Base-by-base conservation (phyloP, 1,284 basidiomycete species). In the Ceratorhiza oryzae-sativae region DNA sequence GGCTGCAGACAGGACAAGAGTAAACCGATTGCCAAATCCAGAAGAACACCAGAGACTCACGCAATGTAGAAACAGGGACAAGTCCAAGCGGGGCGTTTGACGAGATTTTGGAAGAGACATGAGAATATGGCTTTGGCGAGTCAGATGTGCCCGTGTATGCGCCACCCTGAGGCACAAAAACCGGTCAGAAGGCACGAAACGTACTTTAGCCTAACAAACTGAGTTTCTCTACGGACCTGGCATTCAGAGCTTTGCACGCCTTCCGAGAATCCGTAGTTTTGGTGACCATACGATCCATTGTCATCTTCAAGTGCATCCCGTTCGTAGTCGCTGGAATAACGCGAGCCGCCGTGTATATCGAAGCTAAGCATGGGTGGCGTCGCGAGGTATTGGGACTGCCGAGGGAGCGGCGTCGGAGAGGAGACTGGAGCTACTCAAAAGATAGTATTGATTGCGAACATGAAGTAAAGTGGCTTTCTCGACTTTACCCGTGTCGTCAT, bases 1-100 rank as follows among this genome's bases (percentile, higher is more conserved):
- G 61, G 94, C 95, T 96, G 76, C 1, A 53, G 67, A 25, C 0
- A n/a, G 20, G 15, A 30, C 20, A 42, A n/a, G 27, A 46, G 18
- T 23, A 23, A 36, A 41, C n/a, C n/a, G n/a, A n/a, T n/a, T n/a
- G n/a, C n/a, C n/a, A n/a, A n/a, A n/a, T n/a, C n/a, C n/a, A n/a
- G 8, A 6, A 5, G 6, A 30, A 18, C 15, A 1, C 1, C 9
- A 18, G 3, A 30, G 30, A 60, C 73, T 49, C 49, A 74, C 73
- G 73, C 10, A 74, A 48, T 9, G 36, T 46, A 41, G 73, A 74
- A 15, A 74, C 73, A 13, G 73, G 73, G 9, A 72, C 41, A 15
- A 74, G 72, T 1, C n/a, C 39, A 15, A n/a, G 23, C 20, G 45
- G 13, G 1, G 36, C 1, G 25, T 15, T 36, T 12, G 23, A 41